These are phyloP conservation scores for Galerina sulciceps DNA, from an alignment of 768 basidiomycete genomes.

Conservation along the genomic window DNA sequence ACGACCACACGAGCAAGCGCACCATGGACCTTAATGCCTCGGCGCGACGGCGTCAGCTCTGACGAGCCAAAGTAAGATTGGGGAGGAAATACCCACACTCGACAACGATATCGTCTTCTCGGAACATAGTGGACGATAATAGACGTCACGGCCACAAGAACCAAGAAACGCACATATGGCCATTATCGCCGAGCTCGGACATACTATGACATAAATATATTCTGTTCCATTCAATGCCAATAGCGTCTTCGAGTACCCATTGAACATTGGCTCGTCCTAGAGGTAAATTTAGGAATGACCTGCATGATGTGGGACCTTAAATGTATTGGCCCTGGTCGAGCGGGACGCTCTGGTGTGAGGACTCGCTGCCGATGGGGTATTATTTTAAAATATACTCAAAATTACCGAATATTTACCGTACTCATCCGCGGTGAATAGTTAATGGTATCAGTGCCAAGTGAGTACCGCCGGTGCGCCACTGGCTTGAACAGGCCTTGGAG, in stretches of 20 bases:
- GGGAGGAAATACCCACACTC: neutral
- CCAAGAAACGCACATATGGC: slow-evolving; percentile 11
- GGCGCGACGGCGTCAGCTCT: no score
- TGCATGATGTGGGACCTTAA: neutral
- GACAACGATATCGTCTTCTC: neutral
- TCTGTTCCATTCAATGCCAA: no score
- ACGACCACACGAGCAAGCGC: no score
- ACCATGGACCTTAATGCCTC: no score
- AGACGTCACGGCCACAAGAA: slow-evolving; percentile 1
- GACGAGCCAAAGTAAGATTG: no score
- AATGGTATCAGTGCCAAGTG: neutral
- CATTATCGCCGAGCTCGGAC: slow-evolving; percentile 10
- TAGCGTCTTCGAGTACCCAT: no score
- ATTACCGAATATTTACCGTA: slow-evolving; percentile 6
- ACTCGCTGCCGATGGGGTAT: neutral
- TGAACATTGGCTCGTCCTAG: neutral
- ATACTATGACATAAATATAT: neutral
- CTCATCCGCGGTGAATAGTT: slow-evolving; percentile 1
- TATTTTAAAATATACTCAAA: neutral
- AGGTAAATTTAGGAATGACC: neutral
- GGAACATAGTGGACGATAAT: neutral
- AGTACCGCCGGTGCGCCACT: no score
- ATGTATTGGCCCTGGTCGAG: neutral
- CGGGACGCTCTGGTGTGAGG: neutral
- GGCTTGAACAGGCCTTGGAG: neutral